These are phyloP conservation scores for Gypsophila paniculata DNA, from an alignment of 179 eudicot genomes.

Conservation along the genomic window DNA sequence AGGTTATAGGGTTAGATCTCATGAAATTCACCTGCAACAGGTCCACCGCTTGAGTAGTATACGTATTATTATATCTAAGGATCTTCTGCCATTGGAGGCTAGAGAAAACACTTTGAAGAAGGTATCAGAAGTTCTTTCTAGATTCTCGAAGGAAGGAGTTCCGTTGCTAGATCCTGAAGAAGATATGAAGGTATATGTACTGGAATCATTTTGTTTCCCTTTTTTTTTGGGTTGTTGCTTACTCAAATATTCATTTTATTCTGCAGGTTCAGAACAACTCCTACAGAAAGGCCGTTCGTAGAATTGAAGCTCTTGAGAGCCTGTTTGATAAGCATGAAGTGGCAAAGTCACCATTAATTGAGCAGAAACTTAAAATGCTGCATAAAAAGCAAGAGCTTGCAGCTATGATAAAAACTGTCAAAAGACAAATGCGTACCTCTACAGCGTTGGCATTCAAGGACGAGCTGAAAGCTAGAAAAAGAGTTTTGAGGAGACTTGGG, in stretches of 20 bases:
- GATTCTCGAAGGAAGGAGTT: constrained; percentile 74
- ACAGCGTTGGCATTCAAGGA: constrained; percentile 81
- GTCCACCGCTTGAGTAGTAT: constrained; percentile 61
- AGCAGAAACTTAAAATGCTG: constrained; percentile 65
- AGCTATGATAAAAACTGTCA: constrained; percentile 64
- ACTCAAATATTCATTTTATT: constrained; percentile 10
- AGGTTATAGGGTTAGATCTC: background rate
- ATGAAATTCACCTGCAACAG: constrained; percentile 35
- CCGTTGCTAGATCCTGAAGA: constrained; percentile 91
- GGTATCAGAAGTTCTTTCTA: constrained; percentile 72
- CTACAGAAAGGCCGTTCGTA: constrained; percentile 73
- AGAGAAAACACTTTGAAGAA: constrained; percentile 87
- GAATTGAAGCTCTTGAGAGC: constrained; percentile 80
- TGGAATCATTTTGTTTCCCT: background rate
- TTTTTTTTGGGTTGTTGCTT: background rate
- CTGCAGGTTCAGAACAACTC: constrained; percentile 70
- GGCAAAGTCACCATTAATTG: constrained; percentile 78
- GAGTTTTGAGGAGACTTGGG: constrained; percentile 88
- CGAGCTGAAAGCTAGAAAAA: constrained; percentile 91
- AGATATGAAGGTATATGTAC: constrained; percentile 73
- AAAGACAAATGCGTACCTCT: constrained; percentile 62
- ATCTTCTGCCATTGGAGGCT: constrained; percentile 76
- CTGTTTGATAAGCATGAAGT: constrained; percentile 80
- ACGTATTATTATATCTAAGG: constrained; percentile 70
- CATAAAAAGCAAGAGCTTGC: constrained; percentile 73